Conservation (phyloP, 2,329 filamentous ascomycete genomes). For the Iodosphaeria phyllophila region DNA sequence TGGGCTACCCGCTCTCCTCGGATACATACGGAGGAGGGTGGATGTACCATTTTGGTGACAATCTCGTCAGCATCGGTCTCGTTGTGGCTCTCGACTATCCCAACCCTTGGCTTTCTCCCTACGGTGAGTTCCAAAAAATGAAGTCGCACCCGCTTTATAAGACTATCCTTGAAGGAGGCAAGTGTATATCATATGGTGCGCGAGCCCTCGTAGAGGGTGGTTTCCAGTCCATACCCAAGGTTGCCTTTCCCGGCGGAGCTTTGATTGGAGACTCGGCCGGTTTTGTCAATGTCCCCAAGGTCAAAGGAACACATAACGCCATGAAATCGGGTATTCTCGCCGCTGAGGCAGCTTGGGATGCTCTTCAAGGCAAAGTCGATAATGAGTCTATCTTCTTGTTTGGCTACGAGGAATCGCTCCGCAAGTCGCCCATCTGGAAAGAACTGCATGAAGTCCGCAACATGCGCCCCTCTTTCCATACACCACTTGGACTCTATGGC, state of each 20-base stretch:
- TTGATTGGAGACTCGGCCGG: conserved; percentile 92
- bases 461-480: conserved; percentile 91
- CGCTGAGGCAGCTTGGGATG: conserved; percentile 73
- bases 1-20: conserved; percentile 77
- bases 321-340: conserved; percentile 97
- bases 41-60: conserved; percentile 99
- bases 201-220: conserved; percentile 85
- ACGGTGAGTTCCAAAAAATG: conserved; percentile 94
- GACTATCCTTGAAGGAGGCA: conserved; percentile 77
- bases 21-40: conserved; percentile 96
- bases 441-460: conserved; percentile 92
- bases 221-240: conserved; percentile 94
- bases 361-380: conserved; percentile 49
- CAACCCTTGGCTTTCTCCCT: conserved; percentile 92
- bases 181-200: conserved; percentile 92
- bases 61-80: conserved; percentile 78
- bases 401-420: conserved; percentile 79
- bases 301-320: conserved; percentile 94
- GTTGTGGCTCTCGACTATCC: conserved; percentile 90
- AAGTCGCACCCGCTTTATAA: conserved; percentile 92
- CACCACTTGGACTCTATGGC: conserved; percentile 69
- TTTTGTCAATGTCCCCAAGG: conserved; percentile 93
- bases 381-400: conserved; percentile 87
- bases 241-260: conserved; percentile 87
- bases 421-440: conserved; percentile 77